Base-by-base conservation (phyloP, 179 eudicot species). In the Carnegiea gigantea region DNA sequence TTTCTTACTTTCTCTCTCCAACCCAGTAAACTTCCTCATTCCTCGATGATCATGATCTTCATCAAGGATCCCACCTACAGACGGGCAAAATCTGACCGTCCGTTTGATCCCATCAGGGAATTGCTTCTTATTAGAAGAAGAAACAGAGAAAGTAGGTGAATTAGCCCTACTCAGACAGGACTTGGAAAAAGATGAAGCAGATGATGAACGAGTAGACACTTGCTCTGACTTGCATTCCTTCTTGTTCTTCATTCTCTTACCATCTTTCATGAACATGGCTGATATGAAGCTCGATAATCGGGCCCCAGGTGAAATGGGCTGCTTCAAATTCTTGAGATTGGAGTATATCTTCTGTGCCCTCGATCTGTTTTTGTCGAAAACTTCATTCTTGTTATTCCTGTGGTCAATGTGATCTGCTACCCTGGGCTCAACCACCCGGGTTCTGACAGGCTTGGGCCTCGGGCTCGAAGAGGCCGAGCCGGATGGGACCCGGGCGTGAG, bases 221-320 rank as follows among this genome's bases (percentile, higher is more conserved):
- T 14, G 20, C 17, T 44, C 36, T 67, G 59, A 28, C 73, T 26
- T 72, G 81, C 18, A 49, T 24, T 67, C 17, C 10, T 54, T 78
- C 38, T 71, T 84, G 30, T 57, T 84, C 77, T 83, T 87, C 83
- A 79, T 89, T 23, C 43, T 82, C 70, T 78, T 74, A 9, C 71
- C 81, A 2, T 86, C 90, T 76, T 84, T 86, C 26, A 78, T 75
- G 79, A 92, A 92, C 4, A 94, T 83, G 9, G 96, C 90, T 73
- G 86, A 87, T 28, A 93, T 86, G 57, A 92, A 89, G 75, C 80
- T 92, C 8, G 93, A 75, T 24, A 93, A 82, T 60, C 87, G 81
- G 0, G 88, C 88, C 0, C 98, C 98, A 0, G 98, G 98, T 0
- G 98, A 93, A 68, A 92, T 89, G 40, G 98, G 98, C 79, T 92